Conservation (phyloP, 75 land plant species). For the Cupressus sempervirens region DNA sequence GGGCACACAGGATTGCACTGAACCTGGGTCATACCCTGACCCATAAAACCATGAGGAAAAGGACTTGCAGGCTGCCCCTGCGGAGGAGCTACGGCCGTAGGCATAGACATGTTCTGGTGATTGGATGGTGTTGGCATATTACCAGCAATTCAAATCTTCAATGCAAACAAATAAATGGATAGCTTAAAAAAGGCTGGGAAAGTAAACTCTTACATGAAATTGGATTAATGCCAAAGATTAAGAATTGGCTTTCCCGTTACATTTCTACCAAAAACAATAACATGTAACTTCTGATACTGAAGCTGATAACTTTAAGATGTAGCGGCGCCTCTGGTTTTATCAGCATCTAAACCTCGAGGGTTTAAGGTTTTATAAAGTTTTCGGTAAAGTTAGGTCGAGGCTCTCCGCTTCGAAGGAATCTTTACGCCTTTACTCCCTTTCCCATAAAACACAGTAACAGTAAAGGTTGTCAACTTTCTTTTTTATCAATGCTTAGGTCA, state of each 20-base stretch:
- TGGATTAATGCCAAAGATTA: neutral
- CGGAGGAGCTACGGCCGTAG: neutral
- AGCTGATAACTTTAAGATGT: neutral
- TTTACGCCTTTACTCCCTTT: no score
- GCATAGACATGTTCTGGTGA: slow-evolving; percentile 4
- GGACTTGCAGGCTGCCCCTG: neutral
- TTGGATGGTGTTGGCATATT: slow-evolving; percentile 1
- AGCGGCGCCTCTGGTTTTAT: neutral
- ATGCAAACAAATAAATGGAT: neutral
- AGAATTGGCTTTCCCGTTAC: neutral
- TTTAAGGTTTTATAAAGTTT: no score
- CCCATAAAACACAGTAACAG: no score
- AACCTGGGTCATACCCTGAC: neutral
- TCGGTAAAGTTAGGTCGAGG: no score
- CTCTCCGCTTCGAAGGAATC: no score
- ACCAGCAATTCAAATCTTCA: neutral
- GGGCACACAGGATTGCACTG: neutral
- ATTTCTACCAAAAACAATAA: neutral
- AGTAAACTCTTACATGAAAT: neutral
- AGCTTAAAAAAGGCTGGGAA: neutral
- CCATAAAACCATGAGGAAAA: neutral
- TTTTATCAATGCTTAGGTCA: no score
- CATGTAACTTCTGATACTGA: neutral
- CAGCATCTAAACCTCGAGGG: no score
- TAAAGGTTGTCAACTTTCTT: no score